Evolutionary conservation across 768 basidiomycete species (phyloP), one percentile per base, ranked within the genome.

Genomic region (Termitomyces sp.): DNA sequence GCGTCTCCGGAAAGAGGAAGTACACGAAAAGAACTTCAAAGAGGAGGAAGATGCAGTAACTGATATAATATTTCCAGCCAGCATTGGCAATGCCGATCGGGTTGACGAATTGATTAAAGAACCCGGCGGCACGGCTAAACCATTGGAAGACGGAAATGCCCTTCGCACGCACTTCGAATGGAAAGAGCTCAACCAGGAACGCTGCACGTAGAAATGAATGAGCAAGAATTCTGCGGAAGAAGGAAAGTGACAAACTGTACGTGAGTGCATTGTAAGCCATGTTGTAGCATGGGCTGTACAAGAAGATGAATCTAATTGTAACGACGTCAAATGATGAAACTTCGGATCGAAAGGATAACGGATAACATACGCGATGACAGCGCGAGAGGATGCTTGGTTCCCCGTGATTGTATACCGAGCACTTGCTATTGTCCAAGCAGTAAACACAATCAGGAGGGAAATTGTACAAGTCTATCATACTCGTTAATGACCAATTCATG

Each of bases 101-200:
- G 66, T 84, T 84, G 53, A 84, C 81, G 66, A 83, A 85, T 61
- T 82, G 82, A 64, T 86, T 86, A 75, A 85, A 82, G 71, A 82
- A 83, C 6, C 78, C 72, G 7, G 81, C 81, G 30, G 74, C 67
- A 12, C 83, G 78, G 45, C 76, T 71, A 66, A 78, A 82, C 73
- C 76, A 81, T 60, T 86, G 82, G 72, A 82, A 85, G 15, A 86
- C 63, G 4, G 83, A 70, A 52, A 86, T 77, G 40, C 85, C 85
- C 65, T 78, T 80, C 1, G 85, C 78, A 55, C 85, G 82, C 30
- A 77, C 76, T 59, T 82, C 78, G 71, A 75, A 86, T 0, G 85
- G 85, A 74, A 86, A 86, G 33, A 87, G 64, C 62, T 86, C 85
- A n/a, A 86, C 83, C 58, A 85, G 67, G 75, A 75, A 85, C 5